Conservation (phyloP, 2,329 filamentous ascomycete species). For the Coleophoma crateriformis region DNA sequence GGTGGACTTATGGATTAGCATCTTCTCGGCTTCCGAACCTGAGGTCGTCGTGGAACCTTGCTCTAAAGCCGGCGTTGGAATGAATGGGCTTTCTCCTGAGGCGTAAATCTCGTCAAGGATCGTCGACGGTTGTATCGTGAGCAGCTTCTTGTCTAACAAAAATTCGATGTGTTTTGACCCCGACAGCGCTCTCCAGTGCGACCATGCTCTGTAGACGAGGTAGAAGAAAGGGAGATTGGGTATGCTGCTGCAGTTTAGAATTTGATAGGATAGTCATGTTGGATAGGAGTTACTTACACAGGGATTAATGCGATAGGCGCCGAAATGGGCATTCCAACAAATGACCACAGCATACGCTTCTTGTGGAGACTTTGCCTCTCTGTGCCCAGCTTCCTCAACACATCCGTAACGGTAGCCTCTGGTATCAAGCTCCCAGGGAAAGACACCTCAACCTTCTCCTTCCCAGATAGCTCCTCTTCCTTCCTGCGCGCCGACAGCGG, state of each 20-base stretch:
- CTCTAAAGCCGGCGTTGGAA: background rate
- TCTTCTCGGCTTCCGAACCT: conserved; percentile 25
- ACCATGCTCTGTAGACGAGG: conserved; percentile 84
- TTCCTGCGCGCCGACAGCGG: conserved; percentile 65
- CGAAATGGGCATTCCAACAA: conserved; percentile 77
- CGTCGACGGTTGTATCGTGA: conserved; percentile 59
- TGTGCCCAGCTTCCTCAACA: conserved; percentile 68
- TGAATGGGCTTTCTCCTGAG: conserved; percentile 14
- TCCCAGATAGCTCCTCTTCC: conserved; percentile 55
- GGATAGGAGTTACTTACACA: conserved; percentile 52
- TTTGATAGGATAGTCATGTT: background rate
- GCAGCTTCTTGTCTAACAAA: conserved; percentile 67
- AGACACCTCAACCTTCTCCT: conserved; percentile 64
- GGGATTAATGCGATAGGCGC: conserved; percentile 80
- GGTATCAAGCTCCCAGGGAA: conserved; percentile 71
- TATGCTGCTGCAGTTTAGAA: conserved; percentile 45
- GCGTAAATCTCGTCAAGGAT: conserved; percentile 71
- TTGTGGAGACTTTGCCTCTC: conserved; percentile 77
- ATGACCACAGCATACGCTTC: conserved; percentile 72
- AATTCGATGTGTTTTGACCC: conserved; percentile 84
- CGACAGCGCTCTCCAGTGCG: conserved; percentile 79
- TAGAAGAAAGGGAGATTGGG: conserved; percentile 98
- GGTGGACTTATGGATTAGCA: conserved; percentile 44
- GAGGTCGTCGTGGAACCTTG: conserved; percentile 1
- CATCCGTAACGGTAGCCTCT: conserved; percentile 51